Evolutionary conservation across 441 rosid genomes (phyloP).

Genomic region (Brassica hybrid): DNA sequence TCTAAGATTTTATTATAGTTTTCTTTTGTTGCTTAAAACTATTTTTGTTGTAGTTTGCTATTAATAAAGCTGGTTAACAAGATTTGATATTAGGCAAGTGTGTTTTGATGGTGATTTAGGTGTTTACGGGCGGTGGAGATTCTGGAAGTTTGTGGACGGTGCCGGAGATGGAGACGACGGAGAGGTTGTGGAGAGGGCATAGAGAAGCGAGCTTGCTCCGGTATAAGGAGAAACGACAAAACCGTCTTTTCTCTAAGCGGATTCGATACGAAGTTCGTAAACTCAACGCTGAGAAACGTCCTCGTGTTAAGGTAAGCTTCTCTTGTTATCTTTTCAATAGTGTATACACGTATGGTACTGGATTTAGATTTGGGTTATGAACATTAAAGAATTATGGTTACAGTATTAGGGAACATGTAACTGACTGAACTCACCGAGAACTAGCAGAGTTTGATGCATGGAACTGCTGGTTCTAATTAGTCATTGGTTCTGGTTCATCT

Average conservation of each 20-base stretch:
- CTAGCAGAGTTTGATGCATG: background rate
- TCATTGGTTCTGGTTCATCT: background rate
- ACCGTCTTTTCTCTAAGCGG: slow-evolving; percentile 80
- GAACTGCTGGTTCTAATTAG: slow-evolving; percentile 2
- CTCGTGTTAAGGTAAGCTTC: slow-evolving; percentile 74
- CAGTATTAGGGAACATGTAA: no score
- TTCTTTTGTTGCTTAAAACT: no score
- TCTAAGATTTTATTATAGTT: no score
- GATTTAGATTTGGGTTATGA: background rate
- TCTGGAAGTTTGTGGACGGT: slow-evolving; percentile 57
- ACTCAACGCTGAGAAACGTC: slow-evolving; percentile 94
- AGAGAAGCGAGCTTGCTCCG: slow-evolving; percentile 91
- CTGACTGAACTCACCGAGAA: no score
- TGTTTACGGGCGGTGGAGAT: slow-evolving; percentile 38
- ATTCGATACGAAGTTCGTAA: slow-evolving; percentile 90
- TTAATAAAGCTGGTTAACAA: slow-evolving; percentile 3
- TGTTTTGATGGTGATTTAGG: slow-evolving; percentile 47
- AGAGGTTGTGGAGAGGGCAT: slow-evolving; percentile 47
- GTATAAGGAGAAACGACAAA: slow-evolving; percentile 87
- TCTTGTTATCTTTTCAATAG: background rate
- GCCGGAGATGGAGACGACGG: slow-evolving; percentile 54
- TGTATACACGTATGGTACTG: background rate
- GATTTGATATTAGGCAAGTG: slow-evolving; percentile 16
- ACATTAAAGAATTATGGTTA: background rate
- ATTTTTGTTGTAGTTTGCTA: background rate